Evolutionary conservation across 345 rosid species (phyloP).

Genomic region (Pistacia integerrima): DNA sequence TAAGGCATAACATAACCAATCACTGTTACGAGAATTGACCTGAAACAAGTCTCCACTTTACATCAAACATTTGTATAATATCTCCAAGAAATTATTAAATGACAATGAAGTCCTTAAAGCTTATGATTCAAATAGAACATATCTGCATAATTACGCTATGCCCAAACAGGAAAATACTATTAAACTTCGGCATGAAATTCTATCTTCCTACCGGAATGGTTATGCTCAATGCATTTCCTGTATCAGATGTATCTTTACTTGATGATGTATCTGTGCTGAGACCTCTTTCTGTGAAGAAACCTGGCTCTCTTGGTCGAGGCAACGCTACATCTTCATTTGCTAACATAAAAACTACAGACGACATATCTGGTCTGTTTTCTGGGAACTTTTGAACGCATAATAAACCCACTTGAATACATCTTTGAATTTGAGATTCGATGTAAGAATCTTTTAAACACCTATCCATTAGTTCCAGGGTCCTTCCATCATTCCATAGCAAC

Average conservation of each 20-base stretch:
- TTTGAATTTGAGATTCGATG: slow-evolving; percentile 16
- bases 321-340: slow-evolving; percentile 24
- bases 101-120: too few species aligned
- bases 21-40: too few species aligned
- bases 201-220: slow-evolving; percentile 8
- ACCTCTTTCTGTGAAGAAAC: slow-evolving; percentile 24
- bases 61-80: too few species aligned
- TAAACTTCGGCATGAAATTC: background rate
- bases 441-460: slow-evolving; percentile 3
- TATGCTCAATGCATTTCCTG: slow-evolving; percentile 1
- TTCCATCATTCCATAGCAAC: slow-evolving; percentile 32
- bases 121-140: too few species aligned
- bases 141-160: too few species aligned
- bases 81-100: too few species aligned
- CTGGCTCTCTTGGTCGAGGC: slow-evolving; percentile 40
- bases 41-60: too few species aligned
- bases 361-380: slow-evolving; percentile 31
- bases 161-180: background rate
- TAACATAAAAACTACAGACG: slow-evolving; percentile 34
- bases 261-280: background rate
- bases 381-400: slow-evolving; percentile 34
- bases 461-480: slow-evolving; percentile 20
- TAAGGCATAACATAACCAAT: too few species aligned
- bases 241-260: background rate
- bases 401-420: slow-evolving; percentile 36